Base-by-base conservation (phyloP, 1,284 basidiomycete genomes). In the Cystobasidium pallidum region DNA sequence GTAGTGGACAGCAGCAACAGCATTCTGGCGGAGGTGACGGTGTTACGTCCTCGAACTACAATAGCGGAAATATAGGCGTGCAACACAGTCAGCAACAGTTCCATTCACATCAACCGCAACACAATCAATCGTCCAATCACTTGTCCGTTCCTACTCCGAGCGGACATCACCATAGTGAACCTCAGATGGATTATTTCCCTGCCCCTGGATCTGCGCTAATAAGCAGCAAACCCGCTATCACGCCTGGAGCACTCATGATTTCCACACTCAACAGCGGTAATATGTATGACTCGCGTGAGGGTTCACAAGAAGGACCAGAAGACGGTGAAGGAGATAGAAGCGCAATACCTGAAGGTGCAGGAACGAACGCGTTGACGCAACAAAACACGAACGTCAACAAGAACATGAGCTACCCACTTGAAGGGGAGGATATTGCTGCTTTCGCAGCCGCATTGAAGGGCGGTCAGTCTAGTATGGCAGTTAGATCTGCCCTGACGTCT, bases 201-300 rank as follows among this genome's bases (percentile, higher is more conserved):
- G 61, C 41, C 30, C 61, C 68, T 2, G 68, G 68, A 13, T 63
- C 68, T 24, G 68, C 47, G 36, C 68, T 61, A 7, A 63, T 71
- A 26, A 43, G 45, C n/a, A 51, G 57, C 55, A 54, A 32, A 13
- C 39, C 52, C 6, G 68, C 68, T 15, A 71, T 71, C 19, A 71
- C 68, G 26, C 68, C 68, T 26, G 68, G 68, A 45, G 68, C 68
- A 52, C 49, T 71, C 59, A 71, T 71, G 68, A 64, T 71, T 26
- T 71, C 68, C 0, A 71, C 59, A 21, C 34, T 71, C 2, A 63
- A 71, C 21, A 55, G 13, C 19, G 68, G 47, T 6, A 24, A 24
- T n/a, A 41, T 55, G 7, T 54, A 45, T 13, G 24, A 10, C 17
- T 52, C 26, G 26, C n/a, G 49, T 8, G 45, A 63, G 30, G 51